A percentile compares a stretch with the other conserved stretches of the same genome.
phyloP scores from a whole-genome alignment of 2,329 filamentous ascomycete genomes.

The Aspergillus candidus region DNA sequence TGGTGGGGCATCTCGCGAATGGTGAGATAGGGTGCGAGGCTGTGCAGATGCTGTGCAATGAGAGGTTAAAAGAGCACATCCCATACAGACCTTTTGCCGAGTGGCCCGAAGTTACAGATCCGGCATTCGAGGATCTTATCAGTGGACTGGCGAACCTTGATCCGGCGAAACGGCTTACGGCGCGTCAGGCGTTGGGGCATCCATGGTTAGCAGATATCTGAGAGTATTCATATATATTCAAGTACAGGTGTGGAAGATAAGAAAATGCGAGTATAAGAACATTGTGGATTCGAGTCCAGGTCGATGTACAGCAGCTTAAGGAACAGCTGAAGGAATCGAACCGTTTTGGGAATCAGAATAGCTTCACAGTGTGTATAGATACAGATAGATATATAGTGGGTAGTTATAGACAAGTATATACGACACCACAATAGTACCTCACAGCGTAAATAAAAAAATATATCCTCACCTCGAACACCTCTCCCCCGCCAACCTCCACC shows the following conservation, averaged over 20 bases:
- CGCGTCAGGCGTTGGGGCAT: constrained; percentile 25
- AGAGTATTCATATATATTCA: constrained; percentile 12
- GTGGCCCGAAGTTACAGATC: constrained; percentile 24
- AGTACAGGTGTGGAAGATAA: too few relatives aligned
- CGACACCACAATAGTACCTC: too few relatives aligned
- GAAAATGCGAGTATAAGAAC: too few relatives aligned
- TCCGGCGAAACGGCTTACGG: constrained; percentile 23
- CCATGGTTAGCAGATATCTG: constrained; percentile 10
- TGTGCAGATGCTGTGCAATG: constrained; percentile 30
- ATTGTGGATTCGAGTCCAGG: too few relatives aligned
- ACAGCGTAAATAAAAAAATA: background rate
- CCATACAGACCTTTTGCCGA: constrained; percentile 28
- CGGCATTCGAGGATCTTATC: constrained; percentile 25
- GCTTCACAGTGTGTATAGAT: too few relatives aligned
- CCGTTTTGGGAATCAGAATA: too few relatives aligned
- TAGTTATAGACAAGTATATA: too few relatives aligned
- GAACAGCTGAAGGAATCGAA: too few relatives aligned
- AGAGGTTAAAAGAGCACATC: constrained; percentile 23
- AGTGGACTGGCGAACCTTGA: constrained; percentile 23
- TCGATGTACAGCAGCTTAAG: too few relatives aligned
- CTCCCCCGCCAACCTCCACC: constrained; percentile 60
- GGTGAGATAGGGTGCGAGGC: constrained; percentile 25
- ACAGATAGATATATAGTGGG: too few relatives aligned
- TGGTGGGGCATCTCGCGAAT: constrained; percentile 32
- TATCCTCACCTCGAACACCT: constrained; percentile 55